Base-by-base conservation (phyloP, 805 yeast species). In the Metschnikowia proteae region DNA sequence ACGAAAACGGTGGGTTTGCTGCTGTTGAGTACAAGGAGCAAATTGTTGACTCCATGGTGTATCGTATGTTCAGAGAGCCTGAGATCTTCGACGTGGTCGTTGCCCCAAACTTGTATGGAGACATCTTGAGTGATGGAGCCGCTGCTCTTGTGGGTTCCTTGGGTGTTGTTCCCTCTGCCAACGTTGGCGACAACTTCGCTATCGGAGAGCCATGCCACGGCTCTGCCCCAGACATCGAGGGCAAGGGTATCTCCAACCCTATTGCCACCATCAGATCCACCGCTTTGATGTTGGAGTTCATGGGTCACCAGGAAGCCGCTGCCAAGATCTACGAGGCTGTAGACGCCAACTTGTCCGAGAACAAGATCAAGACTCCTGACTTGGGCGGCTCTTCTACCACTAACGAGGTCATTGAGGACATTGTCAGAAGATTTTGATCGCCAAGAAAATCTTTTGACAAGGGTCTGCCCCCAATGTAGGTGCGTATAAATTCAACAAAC, bases 131-230 rank as follows among this genome's bases (percentile, higher is more conserved):
- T 56, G 98, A 91, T 66, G 98, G 97, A 73, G 98, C 98, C 48
- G 98, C 98, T 58, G 97, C 98, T 11, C 79, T 91, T 49, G 96
- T 92, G 50, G 99, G 99, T 44, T 92, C 98, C 29, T 80, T 94
- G 56, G 99, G 99, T 65, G 96, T 94, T 49, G 97, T 94, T 49
- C 98, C 99, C 62, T 86, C 96, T 47, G 98, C 98, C 52, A 94
- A 94, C 64, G 99, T 94, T 55, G 99, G 99, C 63, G 96, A 90
- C 66, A 73, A 78, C 66, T 92, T 94, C 65, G 97, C 95, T 55
- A 89, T 94, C 65, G 99, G 99, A 67, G 99, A 94, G 75, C 99
- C 99, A 65, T 91, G 97, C 67, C 99, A 94, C 73, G 99, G 99
- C 53, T 88, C 96, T 48, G 99, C 99, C 47, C 99, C 99, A 49